Evolutionary conservation across 495 filamentous ascomycete species (phyloP).

Genomic region (Podospora conica): DNA sequence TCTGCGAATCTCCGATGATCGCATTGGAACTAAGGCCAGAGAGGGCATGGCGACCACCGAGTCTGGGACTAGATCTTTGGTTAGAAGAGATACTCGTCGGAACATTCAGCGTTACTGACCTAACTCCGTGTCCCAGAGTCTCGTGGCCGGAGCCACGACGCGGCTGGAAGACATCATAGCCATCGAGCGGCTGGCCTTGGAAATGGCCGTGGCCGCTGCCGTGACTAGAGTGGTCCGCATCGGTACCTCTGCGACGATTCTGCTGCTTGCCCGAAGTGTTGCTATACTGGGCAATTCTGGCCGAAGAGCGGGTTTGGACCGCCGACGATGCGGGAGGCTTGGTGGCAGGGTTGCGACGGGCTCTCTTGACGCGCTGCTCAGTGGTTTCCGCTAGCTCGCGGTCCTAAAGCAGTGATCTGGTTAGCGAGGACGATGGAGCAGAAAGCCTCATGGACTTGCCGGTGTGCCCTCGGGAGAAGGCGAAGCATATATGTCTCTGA

Average conservation of each 20-base stretch:
- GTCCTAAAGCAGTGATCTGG: conserved; percentile 10
- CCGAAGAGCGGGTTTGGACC: conserved; percentile 14
- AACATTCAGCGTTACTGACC: background rate
- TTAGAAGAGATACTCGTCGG: conserved; percentile 10
- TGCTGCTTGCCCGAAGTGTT: conserved; percentile 5
- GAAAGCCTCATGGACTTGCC: conserved; percentile 27
- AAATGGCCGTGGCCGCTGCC: conserved; percentile 10
- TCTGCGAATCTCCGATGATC: conserved; percentile 10
- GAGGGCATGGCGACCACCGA: conserved; percentile 21
- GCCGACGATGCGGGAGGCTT: background rate
- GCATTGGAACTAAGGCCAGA: conserved; percentile 22
- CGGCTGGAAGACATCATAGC: conserved; percentile 32
- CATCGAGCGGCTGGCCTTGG: background rate
- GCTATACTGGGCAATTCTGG: conserved; percentile 16
- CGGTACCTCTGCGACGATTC: background rate
- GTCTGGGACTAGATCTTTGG: conserved; percentile 13
- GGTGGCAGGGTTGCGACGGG: conserved; percentile 16
- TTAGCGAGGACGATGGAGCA: background rate
- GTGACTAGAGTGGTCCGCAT: conserved; percentile 7
- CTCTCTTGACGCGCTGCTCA: conserved; percentile 20
- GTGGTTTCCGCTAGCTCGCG: conserved; percentile 19
- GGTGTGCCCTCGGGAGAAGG: conserved; percentile 43
- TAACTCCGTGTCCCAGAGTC: background rate
- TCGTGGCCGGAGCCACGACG: conserved; percentile 22
- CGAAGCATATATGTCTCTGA: conserved; percentile 44